Conservation (phyloP, 306 rosid species). For the Corylus heterophylla region DNA sequence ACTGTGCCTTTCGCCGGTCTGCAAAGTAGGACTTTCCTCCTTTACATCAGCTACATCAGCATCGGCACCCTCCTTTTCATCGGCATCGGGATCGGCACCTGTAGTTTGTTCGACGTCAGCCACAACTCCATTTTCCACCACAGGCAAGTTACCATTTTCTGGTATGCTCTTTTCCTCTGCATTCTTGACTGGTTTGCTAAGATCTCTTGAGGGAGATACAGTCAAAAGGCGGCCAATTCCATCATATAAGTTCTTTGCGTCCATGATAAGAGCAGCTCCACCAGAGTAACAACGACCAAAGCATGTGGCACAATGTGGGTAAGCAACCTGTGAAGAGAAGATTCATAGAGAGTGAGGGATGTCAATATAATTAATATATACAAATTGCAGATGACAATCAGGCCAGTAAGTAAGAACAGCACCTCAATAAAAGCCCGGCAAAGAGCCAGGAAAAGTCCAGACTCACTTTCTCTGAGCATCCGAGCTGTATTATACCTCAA, state of each 20-base stretch:
- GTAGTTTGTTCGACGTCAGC: conserved; percentile 42
- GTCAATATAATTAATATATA: conserved; percentile 7
- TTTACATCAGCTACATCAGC: conserved; percentile 26
- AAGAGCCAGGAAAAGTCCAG: conserved; percentile 93
- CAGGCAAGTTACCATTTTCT: conserved; percentile 62
- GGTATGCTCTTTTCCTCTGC: conserved; percentile 43
- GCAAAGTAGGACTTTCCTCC: conserved; percentile 35
- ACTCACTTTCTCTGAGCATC: conserved; percentile 75
- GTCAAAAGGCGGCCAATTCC: conserved; percentile 73
- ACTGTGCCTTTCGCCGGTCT: conserved; percentile 36
- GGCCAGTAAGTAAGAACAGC: conserved; percentile 6
- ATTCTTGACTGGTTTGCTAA: conserved; percentile 53
- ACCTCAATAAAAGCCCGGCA: conserved; percentile 96
- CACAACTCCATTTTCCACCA: conserved; percentile 61
- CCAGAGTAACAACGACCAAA: conserved; percentile 96
- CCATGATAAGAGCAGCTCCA: conserved; percentile 67
- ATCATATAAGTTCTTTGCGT: conserved; percentile 63
- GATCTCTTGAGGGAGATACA: conserved; percentile 71
- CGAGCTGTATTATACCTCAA: conserved; percentile 83
- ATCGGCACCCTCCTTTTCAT: conserved; percentile 27
- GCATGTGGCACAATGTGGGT: conserved; percentile 86
- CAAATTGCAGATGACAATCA: conserved; percentile 9
- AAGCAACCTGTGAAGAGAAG: conserved; percentile 59
- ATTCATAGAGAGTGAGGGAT: conserved; percentile 7
- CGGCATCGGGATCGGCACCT: conserved; percentile 32